These are phyloP conservation scores for Trichophyton benhamiae DNA, from an alignment of 2,329 filamentous ascomycete genomes.

Conservation along the genomic window DNA sequence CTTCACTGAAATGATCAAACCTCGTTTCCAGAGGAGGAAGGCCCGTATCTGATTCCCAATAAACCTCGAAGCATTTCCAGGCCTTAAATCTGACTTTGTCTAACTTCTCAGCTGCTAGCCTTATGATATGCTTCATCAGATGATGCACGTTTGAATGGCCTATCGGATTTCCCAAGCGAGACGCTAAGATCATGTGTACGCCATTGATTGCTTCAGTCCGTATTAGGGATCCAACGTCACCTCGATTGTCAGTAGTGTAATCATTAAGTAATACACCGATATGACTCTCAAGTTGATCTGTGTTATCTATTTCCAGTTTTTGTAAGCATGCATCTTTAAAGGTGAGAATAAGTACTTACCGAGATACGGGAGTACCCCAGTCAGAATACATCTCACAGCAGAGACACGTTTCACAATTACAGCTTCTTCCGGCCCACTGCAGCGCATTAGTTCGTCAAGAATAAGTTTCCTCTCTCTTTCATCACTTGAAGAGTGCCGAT, in stretches of 20 bases:
- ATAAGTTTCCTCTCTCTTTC: slow-evolving; percentile 20
- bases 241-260: slow-evolving; percentile 78
- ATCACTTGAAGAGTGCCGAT: slow-evolving; percentile 20
- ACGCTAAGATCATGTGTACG: slow-evolving; percentile 34
- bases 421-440: slow-evolving; percentile 24
- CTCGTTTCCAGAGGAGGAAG: slow-evolving; percentile 26
- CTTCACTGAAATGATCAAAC: slow-evolving; percentile 35
- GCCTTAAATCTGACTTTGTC: slow-evolving; percentile 62
- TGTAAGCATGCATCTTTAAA: slow-evolving; percentile 13
- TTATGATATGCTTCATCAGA: slow-evolving; percentile 39
- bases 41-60: slow-evolving; percentile 27
- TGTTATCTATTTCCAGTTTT: slow-evolving; percentile 18
- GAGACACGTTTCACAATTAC: slow-evolving; percentile 31
- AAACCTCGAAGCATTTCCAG: slow-evolving; percentile 32
- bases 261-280: slow-evolving; percentile 52
- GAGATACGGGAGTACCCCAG: slow-evolving; percentile 26
- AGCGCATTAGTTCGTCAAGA: slow-evolving; percentile 24
- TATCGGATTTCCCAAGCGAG: slow-evolving; percentile 8
- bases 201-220: slow-evolving; percentile 65
- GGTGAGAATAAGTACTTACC: slow-evolving; percentile 17
- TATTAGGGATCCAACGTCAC: slow-evolving; percentile 80
- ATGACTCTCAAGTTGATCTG: slow-evolving; percentile 19
- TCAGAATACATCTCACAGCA: slow-evolving; percentile 29
- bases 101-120: slow-evolving; percentile 76
- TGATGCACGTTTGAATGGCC: slow-evolving; percentile 12